Percentiles rank a stretch among this genome's conserved stretches.
Conservation (phyloP, 805 yeast species). For the Citeromyces nyonsensis region DNA sequence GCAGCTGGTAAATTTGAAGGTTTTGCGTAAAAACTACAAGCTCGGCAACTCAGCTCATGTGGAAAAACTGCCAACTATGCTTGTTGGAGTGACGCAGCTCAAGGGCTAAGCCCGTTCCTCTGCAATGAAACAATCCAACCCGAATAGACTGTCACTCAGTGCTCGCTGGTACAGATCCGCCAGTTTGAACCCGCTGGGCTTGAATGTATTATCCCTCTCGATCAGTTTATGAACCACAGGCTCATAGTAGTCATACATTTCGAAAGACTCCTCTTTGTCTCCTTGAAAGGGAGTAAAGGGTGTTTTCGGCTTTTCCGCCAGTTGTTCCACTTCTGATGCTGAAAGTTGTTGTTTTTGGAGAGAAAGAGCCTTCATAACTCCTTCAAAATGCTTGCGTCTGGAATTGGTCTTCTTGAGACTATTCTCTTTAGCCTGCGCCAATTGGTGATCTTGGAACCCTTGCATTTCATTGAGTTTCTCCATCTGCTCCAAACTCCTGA, state of each 20-base stretch:
- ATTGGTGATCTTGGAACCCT: constrained; percentile 21
- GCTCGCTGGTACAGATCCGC: constrained; percentile 59
- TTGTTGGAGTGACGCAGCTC: constrained; percentile 13
- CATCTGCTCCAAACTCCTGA: constrained; percentile 26
- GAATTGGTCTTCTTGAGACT: constrained; percentile 50
- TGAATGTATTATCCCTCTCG: constrained; percentile 41
- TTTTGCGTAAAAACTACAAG: constrained; percentile 14
- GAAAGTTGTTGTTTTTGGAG: constrained; percentile 12
- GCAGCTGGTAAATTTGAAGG: constrained; percentile 15
- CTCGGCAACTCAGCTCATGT: constrained; percentile 8
- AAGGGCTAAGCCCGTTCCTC: constrained; percentile 21
- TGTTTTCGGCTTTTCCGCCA: constrained; percentile 10
- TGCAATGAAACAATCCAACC: constrained; percentile 69
- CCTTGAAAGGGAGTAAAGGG: constrained; percentile 96
- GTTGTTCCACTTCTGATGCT: constrained; percentile 14
- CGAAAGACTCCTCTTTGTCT: constrained; percentile 52
- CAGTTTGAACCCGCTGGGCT: constrained; percentile 78
- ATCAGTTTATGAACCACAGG: constrained; percentile 28
- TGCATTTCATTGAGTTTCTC: constrained; percentile 39
- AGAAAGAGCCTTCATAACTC: constrained; percentile 12
- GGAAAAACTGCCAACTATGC: constrained; percentile 8
- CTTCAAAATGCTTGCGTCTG: constrained; percentile 42
- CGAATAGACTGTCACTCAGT: constrained; percentile 79
- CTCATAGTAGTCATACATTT: constrained; percentile 33
- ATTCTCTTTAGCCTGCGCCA: constrained; percentile 34